Evolutionary conservation across 176 grass and related monocot species (phyloP).

Genomic region (Oryza longistaminata): DNA sequence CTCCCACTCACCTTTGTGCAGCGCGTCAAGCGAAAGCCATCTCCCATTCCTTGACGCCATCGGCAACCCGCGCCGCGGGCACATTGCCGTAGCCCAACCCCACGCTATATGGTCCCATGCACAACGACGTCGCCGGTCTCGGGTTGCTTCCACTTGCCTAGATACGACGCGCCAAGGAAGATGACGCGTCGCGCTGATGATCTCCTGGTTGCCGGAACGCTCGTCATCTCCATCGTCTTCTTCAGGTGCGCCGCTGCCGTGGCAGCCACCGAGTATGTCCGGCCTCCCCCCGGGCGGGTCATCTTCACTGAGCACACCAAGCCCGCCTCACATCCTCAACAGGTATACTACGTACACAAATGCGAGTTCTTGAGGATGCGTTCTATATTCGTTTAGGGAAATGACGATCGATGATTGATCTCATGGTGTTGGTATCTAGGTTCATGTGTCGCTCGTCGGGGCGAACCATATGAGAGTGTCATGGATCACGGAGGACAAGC

Average conservation of each 20-base stretch:
- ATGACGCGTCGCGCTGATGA: neutral
- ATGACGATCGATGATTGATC: neutral
- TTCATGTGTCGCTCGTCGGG: conserved; percentile 66
- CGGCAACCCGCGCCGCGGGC: neutral
- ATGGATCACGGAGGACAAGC: conserved; percentile 79
- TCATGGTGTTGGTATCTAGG: conserved; percentile 20
- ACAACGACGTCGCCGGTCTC: neutral
- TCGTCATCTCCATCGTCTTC: conserved; percentile 10
- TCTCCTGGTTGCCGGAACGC: neutral
- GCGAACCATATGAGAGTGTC: conserved; percentile 55
- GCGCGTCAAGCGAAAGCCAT: conserved; percentile 38
- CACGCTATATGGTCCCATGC: conserved; percentile 31
- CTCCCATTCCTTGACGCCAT: conserved; percentile 54
- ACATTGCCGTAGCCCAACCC: neutral
- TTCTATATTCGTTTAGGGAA: neutral
- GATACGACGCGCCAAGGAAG: neutral
- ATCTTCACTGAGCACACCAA: conserved; percentile 55
- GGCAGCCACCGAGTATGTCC: conserved; percentile 25
- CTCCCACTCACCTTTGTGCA: neutral
- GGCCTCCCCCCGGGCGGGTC: conserved; percentile 56
- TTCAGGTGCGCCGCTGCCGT: neutral
- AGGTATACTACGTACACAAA: conserved; percentile 40
- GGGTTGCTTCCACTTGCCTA: neutral
- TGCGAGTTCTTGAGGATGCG: neutral
- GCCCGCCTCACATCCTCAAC: conserved; percentile 63